These are phyloP conservation scores for Monilinia fructicola DNA, from an alignment of 2,329 filamentous ascomycete species.

Conservation along the genomic window DNA sequence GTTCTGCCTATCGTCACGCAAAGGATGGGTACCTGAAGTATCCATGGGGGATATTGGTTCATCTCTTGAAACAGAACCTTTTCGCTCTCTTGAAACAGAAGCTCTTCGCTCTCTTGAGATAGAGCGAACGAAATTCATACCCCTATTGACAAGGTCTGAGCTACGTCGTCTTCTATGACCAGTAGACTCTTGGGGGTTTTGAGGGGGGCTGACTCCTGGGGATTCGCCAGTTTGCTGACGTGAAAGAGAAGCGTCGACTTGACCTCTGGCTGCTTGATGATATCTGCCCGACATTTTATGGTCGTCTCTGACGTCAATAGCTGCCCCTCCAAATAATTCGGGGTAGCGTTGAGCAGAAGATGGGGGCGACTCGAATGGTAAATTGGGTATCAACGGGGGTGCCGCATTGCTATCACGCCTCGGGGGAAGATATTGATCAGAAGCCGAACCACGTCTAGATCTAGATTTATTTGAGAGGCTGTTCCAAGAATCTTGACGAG, in stretches of 20 bases:
- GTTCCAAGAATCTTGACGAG: slow-evolving; percentile 8
- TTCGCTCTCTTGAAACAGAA: slow-evolving; percentile 36
- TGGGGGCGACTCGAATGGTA: slow-evolving; percentile 47
- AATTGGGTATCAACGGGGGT: slow-evolving; percentile 21
- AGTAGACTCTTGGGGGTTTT: not conserved
- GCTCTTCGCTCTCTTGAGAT: slow-evolving; percentile 25
- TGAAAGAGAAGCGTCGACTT: slow-evolving; percentile 43
- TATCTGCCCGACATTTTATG: slow-evolving; percentile 36
- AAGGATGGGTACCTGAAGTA: not conserved
- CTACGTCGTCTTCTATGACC: slow-evolving; percentile 35
- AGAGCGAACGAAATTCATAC: slow-evolving; percentile 45
- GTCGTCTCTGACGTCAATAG: slow-evolving; percentile 30
- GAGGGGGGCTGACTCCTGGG: slow-evolving; percentile 41
- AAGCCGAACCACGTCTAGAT: slow-evolving; percentile 11
- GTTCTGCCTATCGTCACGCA: slow-evolving; percentile 39
- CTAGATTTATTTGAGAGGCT: not conserved
- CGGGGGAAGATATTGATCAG: not conserved
- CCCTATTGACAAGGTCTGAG: slow-evolving; percentile 53
- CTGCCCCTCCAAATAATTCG: slow-evolving; percentile 45
- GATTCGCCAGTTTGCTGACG: slow-evolving; percentile 45
- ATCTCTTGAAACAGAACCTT: slow-evolving; percentile 27
- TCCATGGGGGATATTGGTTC: not conserved
- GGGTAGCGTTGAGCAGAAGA: slow-evolving; percentile 53
- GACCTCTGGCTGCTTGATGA: slow-evolving; percentile 35
- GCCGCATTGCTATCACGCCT: not conserved